Evolutionary conservation across 2,329 filamentous ascomycete species (phyloP).

Genomic region (Erysiphe pisi): DNA sequence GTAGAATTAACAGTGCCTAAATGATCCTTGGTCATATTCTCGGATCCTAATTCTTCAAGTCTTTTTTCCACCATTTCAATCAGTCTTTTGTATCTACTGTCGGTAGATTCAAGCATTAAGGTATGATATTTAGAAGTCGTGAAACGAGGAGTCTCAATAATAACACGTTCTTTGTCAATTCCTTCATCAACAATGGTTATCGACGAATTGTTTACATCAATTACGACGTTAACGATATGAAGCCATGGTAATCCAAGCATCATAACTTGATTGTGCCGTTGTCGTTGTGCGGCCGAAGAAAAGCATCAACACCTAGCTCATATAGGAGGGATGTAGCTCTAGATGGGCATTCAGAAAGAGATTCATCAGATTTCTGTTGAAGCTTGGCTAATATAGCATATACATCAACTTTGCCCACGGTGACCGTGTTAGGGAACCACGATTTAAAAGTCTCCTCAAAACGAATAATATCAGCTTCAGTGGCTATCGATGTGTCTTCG

Average conservation of each 20-base stretch:
- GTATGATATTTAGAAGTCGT: not conserved
- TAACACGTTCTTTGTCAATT: not conserved
- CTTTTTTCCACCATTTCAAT: not conserved
- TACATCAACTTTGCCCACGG: not conserved
- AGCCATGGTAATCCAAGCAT: constrained; percentile 8
- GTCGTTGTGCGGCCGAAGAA: constrained; percentile 1
- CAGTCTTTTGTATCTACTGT: not conserved
- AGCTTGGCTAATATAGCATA: not conserved
- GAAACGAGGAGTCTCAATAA: not conserved
- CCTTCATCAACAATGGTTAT: not conserved
- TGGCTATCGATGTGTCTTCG: not conserved
- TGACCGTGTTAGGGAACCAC: not conserved
- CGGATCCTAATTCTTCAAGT: not conserved
- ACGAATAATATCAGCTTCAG: not conserved
- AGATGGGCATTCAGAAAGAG: not conserved
- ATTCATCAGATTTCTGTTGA: not conserved
- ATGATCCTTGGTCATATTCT: not conserved
- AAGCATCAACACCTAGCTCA: not conserved
- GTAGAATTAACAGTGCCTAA: not conserved
- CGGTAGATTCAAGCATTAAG: not conserved
- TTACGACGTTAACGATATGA: not conserved
- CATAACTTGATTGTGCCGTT: constrained; percentile 6
- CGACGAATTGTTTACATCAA: not conserved
- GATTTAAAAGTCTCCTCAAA: not conserved
- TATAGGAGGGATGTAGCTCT: not conserved